These are phyloP conservation scores for Amylostereum areolatum DNA, from an alignment of 1,284 basidiomycete genomes.

Conservation along the genomic window DNA sequence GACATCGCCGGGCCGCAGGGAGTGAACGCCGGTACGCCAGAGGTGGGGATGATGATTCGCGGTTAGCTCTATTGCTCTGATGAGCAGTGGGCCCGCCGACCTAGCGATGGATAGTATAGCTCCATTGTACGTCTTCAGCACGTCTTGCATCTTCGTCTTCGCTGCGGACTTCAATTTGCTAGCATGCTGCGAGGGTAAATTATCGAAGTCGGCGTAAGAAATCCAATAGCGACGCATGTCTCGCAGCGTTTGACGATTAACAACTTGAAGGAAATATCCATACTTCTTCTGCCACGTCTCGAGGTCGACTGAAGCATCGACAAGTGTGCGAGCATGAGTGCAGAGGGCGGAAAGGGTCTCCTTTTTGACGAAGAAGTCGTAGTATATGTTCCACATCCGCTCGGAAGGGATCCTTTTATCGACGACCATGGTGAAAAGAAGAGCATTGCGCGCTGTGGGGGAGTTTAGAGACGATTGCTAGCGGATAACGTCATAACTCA, in stretches of 20 bases:
- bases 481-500: slow-evolving; percentile 15
- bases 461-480: background rate
- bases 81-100: slow-evolving; percentile 31
- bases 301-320: too few species aligned
- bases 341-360: slow-evolving; percentile 28
- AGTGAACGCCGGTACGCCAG: slow-evolving; percentile 39
- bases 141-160: too few species aligned
- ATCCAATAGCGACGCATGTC: slow-evolving; percentile 41
- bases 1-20: slow-evolving; percentile 18
- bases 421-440: slow-evolving; percentile 30
- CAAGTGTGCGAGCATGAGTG: too few species aligned
- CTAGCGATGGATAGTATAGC: slow-evolving; percentile 13
- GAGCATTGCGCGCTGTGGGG: slow-evolving; percentile 33
- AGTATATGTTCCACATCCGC: slow-evolving; percentile 51
- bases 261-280: too few species aligned
- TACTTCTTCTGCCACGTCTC: too few species aligned
- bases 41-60: too few species aligned
- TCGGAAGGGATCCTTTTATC: slow-evolving; percentile 17
- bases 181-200: too few species aligned
- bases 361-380: slow-evolving; percentile 46
- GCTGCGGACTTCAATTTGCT: too few species aligned
- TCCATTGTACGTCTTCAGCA: too few species aligned
- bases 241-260: slow-evolving; percentile 4
- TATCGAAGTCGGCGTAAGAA: too few species aligned
- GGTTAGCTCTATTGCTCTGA: too few species aligned